Evolutionary conservation across 208 protist species (phyloP), one percentile per base, ranked within the genome.

Genomic region (Plasmodiophora brassicae): DNA sequence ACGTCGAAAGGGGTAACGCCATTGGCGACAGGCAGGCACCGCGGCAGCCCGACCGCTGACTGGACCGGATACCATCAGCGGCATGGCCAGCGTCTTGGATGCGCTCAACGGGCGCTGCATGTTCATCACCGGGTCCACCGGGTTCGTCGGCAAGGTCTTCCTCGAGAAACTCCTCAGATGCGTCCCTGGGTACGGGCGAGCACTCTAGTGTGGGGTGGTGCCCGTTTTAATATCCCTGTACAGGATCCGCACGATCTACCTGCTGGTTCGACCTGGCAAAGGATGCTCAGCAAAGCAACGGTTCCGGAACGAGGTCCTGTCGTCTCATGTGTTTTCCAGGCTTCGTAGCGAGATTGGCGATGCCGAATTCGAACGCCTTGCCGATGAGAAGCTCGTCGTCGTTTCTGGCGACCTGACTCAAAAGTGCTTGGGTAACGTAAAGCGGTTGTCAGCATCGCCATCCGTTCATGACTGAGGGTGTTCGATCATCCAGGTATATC

Each of bases 61-160:
- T n/a, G n/a, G n/a, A n/a, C n/a, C n/a, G n/a, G n/a, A n/a, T n/a
- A n/a, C n/a, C n/a, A n/a, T n/a, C n/a, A n/a, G n/a, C n/a, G n/a
- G n/a, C n/a, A n/a, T n/a, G n/a, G n/a, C n/a, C n/a, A 57, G 50
- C 25, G 65, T 78, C n/a, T 32, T 78, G n/a, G 65, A 78, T 14
- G 32, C n/a, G 65, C n/a, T 78, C 65, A 38, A 5, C 32, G 65
- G 65, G 5, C 65, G 65, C 5, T 78, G 14, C 65, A 5, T 78
- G 5, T 32, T 78, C n/a, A 36, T 78, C 5, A 78, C 65, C 41
- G 65, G 65, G 10, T 5, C 32, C 5, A 78, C 65, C 14, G 65
- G 65, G n/a, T 78, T 78, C n/a, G n/a, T 78, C n/a, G 65, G 65
- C 65, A 78, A 78, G 41, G 65, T 78, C 14, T 32, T 78, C 32